Conservation (phyloP, 345 rosid species). For the Bretschneidera sinensis region DNA sequence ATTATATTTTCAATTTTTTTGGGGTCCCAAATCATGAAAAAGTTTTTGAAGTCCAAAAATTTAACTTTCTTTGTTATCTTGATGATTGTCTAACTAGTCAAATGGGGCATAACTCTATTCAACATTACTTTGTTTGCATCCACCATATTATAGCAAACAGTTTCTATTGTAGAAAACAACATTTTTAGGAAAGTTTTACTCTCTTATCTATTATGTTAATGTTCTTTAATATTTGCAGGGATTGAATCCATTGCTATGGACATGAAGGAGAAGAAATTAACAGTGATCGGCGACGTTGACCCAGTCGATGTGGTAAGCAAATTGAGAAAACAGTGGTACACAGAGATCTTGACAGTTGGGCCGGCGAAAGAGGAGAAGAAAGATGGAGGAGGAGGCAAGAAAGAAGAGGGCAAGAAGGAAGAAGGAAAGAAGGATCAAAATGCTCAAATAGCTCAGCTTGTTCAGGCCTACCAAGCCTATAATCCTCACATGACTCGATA, state of each 20-base stretch:
- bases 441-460: conserved; percentile 30
- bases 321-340: conserved; percentile 31
- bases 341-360: conserved; percentile 44
- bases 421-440: conserved; percentile 19
- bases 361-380: conserved; percentile 47
- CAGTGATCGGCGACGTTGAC: conserved; percentile 54
- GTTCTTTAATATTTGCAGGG: conserved; percentile 23
- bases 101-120: no score
- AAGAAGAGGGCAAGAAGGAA: background rate
- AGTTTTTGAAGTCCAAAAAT: no score
- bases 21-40: no score
- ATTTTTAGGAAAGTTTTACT: background rate
- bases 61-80: no score
- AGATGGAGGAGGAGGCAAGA: conserved; percentile 7
- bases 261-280: conserved; percentile 48
- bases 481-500: conserved; percentile 27
- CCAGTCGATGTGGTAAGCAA: conserved; percentile 34
- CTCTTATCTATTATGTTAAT: background rate
- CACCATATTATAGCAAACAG: no score
- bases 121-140: no score
- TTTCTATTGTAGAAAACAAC: no score
- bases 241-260: conserved; percentile 51
- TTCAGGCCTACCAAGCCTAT: conserved; percentile 20
- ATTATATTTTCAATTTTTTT: no score
- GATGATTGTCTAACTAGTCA: no score